Conservation (phyloP, 768 basidiomycete genomes). For the Tulasnella sp. region DNA sequence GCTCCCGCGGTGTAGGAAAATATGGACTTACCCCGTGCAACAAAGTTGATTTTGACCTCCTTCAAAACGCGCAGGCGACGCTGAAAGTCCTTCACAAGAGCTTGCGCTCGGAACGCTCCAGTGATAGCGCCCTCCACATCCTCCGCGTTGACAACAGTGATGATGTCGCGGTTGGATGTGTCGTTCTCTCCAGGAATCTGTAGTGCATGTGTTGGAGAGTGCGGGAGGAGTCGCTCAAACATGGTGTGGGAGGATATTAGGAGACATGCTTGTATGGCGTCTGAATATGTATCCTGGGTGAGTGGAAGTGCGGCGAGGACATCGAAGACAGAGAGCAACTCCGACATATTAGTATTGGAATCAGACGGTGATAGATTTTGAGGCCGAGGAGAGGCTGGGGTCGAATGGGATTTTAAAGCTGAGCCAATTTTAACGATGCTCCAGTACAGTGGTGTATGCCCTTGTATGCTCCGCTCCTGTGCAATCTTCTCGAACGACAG, state of each 20-base stretch:
- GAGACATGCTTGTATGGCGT: constrained; percentile 58
- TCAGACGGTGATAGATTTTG: neutral
- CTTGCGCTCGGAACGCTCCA: constrained; percentile 42
- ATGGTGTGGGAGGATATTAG: constrained; percentile 48
- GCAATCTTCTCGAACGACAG: constrained; percentile 45
- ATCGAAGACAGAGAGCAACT: constrained; percentile 33
- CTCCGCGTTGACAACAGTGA: constrained; percentile 23
- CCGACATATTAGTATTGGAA: neutral
- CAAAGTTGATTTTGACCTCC: constrained; percentile 50
- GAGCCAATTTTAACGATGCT: constrained; percentile 47
- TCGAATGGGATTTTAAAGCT: neutral
- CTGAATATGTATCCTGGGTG: constrained; percentile 37
- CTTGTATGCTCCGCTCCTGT: constrained; percentile 54
- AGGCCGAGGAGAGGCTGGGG: neutral
- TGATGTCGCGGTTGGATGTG: constrained; percentile 44
- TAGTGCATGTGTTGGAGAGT: neutral
- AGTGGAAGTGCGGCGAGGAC: constrained; percentile 46
- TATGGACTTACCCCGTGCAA: constrained; percentile 39
- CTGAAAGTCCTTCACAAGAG: constrained; percentile 38
- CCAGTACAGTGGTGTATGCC: constrained; percentile 63
- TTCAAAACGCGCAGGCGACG: constrained; percentile 57
- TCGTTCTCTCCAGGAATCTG: constrained; percentile 28
- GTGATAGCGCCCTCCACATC: constrained; percentile 29
- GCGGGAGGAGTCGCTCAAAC: constrained; percentile 48
- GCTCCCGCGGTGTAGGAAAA: neutral